Conservation (phyloP, 2,329 filamentous ascomycete species). For the Berkeleyomyces basicola region DNA sequence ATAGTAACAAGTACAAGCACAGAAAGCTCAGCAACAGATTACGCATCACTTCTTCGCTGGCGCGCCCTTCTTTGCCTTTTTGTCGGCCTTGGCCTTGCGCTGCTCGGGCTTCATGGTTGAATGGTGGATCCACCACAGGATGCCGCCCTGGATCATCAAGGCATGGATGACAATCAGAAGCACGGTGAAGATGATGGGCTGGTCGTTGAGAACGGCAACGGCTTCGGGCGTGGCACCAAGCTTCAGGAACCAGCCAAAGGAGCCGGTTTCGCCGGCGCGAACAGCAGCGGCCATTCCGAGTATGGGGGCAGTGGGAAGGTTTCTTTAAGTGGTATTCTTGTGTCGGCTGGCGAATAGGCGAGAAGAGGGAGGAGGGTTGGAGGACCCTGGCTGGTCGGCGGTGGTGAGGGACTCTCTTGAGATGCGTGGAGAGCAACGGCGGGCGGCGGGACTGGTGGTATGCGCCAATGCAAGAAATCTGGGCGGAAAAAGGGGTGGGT, state of each 20-base stretch:
- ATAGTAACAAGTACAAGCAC: not conserved
- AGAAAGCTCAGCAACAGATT: not conserved
- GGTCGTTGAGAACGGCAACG: slow-evolving; percentile 43
- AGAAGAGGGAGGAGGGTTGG: not conserved
- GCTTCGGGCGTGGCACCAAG: slow-evolving; percentile 42
- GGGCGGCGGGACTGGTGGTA: no score
- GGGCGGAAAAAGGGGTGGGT: not conserved
- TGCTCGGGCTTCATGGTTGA: slow-evolving; percentile 45
- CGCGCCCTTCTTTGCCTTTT: slow-evolving; percentile 21
- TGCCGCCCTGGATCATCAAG: slow-evolving; percentile 28
- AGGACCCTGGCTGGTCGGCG: no score
- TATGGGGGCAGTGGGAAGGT: no score
- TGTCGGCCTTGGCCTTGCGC: slow-evolving; percentile 34
- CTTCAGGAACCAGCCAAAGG: slow-evolving; percentile 39
- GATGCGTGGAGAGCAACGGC: no score
- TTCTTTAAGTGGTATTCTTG: no score
- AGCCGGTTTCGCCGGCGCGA: slow-evolving; percentile 20
- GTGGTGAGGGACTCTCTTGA: no score
- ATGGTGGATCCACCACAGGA: slow-evolving; percentile 42
- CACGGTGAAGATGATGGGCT: slow-evolving; percentile 41
- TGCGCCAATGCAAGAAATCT: no score
- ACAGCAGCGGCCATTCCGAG: slow-evolving; percentile 13
- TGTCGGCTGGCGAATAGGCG: slow-evolving; percentile 4
- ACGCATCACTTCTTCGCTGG: not conserved
- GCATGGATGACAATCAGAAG: slow-evolving; percentile 37